Base-by-base conservation (phyloP, 192 early-diverging fungal species). In the Geranomyces michiganensis region DNA sequence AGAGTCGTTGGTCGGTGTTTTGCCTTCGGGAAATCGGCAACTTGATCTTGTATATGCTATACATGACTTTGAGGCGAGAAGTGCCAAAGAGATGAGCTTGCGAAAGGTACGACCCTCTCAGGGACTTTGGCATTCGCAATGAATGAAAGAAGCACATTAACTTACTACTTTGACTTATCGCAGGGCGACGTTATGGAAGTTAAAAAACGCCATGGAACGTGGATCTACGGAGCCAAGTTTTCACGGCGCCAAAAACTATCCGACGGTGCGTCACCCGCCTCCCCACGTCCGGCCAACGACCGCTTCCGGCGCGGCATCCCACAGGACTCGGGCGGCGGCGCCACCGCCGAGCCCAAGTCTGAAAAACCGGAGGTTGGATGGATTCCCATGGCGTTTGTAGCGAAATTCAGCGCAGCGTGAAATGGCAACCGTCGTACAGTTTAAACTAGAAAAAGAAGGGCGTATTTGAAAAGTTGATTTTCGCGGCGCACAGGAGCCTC, bases 381-480 rank as follows among this genome's bases (percentile, higher is more conserved):
- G 80, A 78, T 81, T 36, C 80, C 80, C 22, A 67, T 76, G 48
- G 78, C 80, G 30, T 81, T 81, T 76, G 77, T 81, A 13, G 69
- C 72, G n/a, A 73, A 73, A 45, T 73, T 73, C 33, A 73, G 72
- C 36, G 62, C 72, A 19, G 31, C 24, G 7, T 73, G 36, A 41
- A 10, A n/a, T n/a, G n/a, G n/a, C n/a, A n/a, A n/a, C n/a, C n/a
- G n/a, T n/a, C n/a, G n/a, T n/a, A n/a, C n/a, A n/a, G n/a, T n/a
- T n/a, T n/a, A n/a, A n/a, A n/a, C n/a, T n/a, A n/a, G n/a, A n/a
- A n/a, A n/a, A n/a, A n/a, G n/a, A n/a, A n/a, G n/a, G n/a, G n/a
- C n/a, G n/a, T n/a, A n/a, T n/a, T n/a, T n/a, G n/a, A n/a, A n/a
- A n/a, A n/a, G n/a, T n/a, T n/a, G n/a, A n/a, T n/a, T n/a, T n/a